Percentiles rank a stretch among this genome's conserved stretches.
phyloP scores from a whole-genome alignment of 192 early-diverging fungal genomes.

The Powellomyces hirtus region DNA sequence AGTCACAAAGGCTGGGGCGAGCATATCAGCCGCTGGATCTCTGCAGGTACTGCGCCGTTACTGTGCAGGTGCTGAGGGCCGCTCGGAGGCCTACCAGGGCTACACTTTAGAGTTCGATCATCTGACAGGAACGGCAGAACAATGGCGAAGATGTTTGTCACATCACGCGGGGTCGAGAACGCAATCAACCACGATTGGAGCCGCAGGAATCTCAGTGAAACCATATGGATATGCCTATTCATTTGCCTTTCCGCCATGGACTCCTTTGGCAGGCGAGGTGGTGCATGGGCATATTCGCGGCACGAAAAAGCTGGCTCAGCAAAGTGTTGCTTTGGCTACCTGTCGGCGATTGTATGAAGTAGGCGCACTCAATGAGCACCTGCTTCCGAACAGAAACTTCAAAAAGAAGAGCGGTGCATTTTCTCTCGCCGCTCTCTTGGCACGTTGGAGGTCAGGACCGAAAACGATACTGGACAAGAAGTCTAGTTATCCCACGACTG shows the following conservation, averaged over 20 bases:
- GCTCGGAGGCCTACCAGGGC: background rate
- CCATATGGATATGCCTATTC: conserved; percentile 20
- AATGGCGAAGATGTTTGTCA: conserved; percentile 10
- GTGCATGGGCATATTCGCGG: conserved; percentile 32
- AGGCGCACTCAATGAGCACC: conserved; percentile 71
- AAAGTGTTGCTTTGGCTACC: conserved; percentile 66
- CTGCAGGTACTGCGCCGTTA: conserved; percentile 11
- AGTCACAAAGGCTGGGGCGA: conserved; percentile 22
- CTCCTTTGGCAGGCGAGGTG: background rate
- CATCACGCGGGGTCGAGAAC: background rate
- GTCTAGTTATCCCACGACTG: no score
- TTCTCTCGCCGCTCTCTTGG: conserved; percentile 12
- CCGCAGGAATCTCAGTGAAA: background rate
- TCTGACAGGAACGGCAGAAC: background rate
- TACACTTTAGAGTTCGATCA: conserved; percentile 16
- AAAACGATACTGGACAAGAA: background rate
- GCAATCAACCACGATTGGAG: background rate
- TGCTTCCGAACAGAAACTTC: conserved; percentile 48
- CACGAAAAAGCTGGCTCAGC: conserved; percentile 68
- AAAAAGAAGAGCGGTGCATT: background rate
- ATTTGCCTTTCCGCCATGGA: conserved; percentile 12
- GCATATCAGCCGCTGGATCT: conserved; percentile 4
- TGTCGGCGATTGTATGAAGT: conserved; percentile 65
- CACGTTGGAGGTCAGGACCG: background rate
- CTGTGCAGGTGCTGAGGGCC: background rate